These are phyloP conservation scores for Neurospora intermedia DNA, from an alignment of 495 filamentous ascomycete species.

Conservation along the genomic window DNA sequence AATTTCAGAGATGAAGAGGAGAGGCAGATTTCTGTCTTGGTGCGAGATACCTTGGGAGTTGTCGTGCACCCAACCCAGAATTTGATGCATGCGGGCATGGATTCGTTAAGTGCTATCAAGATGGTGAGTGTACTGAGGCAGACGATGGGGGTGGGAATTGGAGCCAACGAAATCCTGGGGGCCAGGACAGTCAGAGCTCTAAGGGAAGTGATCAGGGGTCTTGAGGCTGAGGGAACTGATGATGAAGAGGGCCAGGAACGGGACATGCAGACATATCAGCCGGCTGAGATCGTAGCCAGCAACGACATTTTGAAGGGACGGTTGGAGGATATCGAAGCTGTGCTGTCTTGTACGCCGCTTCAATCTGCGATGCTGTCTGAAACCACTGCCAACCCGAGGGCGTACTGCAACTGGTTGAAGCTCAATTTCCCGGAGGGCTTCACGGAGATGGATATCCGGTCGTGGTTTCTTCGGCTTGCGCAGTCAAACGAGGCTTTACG, in stretches of 20 bases:
- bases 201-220: background rate
- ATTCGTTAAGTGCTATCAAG: slow-evolving; percentile 63
- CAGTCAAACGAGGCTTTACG: slow-evolving; percentile 53
- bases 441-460: slow-evolving; percentile 22
- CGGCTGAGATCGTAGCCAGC: background rate
- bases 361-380: slow-evolving; percentile 72
- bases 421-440: slow-evolving; percentile 35
- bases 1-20: slow-evolving; percentile 28
- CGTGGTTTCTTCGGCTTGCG: slow-evolving; percentile 38
- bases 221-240: background rate
- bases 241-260: background rate
- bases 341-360: slow-evolving; percentile 55
- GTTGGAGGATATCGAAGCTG: slow-evolving; percentile 31
- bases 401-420: slow-evolving; percentile 70
- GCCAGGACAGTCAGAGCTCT: slow-evolving; percentile 29
- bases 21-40: slow-evolving; percentile 35
- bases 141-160: slow-evolving; percentile 35
- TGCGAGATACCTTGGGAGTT: slow-evolving; percentile 35
- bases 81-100: slow-evolving; percentile 49
- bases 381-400: slow-evolving; percentile 38
- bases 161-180: slow-evolving; percentile 46
- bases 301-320: slow-evolving; percentile 3
- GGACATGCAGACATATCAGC: background rate
- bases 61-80: slow-evolving; percentile 27
- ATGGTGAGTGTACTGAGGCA: slow-evolving; percentile 48